Evolutionary conservation across 306 rosid species (phyloP).

Genomic region (Canavalia ensiformis): DNA sequence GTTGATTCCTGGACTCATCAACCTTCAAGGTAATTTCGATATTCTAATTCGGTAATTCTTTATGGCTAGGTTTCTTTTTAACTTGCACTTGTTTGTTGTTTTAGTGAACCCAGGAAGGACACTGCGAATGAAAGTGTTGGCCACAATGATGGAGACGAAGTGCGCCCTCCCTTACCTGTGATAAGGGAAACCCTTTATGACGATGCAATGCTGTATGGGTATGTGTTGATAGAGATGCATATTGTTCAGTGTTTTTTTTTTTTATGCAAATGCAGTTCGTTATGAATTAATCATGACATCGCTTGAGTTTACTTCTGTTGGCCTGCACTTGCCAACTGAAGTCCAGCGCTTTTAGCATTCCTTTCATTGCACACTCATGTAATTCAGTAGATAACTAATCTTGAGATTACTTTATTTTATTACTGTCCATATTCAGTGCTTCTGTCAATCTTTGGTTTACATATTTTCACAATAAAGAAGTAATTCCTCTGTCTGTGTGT

Average conservation of each 20-base stretch:
- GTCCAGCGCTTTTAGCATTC: too few species aligned
- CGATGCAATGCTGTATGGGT: constrained; percentile 75
- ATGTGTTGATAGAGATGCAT: constrained; percentile 38
- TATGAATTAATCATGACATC: too few species aligned
- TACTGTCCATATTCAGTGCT: background rate
- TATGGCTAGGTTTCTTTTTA: constrained; percentile 26
- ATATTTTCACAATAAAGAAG: background rate
- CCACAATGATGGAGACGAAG: constrained; percentile 70
- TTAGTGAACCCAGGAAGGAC: constrained; percentile 63
- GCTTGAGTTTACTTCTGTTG: too few species aligned
- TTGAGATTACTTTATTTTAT: too few species aligned
- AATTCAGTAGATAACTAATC: too few species aligned
- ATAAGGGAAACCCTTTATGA: constrained; percentile 95
- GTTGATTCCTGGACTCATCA: constrained; percentile 56
- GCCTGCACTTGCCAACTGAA: too few species aligned
- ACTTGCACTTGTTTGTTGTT: constrained; percentile 22
- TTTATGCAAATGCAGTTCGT: too few species aligned
- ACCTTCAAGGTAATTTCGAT: constrained; percentile 52
- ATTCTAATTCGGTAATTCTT: background rate
- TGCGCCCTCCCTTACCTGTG: constrained; percentile 95
- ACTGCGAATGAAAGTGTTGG: constrained; percentile 55
- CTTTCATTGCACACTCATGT: too few species aligned
- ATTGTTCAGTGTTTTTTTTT: too few species aligned
- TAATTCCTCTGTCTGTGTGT: background rate
- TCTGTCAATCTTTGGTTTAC: constrained; percentile 5